Percentiles rank a stretch among this genome's conserved stretches.
Conservation (phyloP, 179 eudicot species). For the Silene noctiflora region DNA sequence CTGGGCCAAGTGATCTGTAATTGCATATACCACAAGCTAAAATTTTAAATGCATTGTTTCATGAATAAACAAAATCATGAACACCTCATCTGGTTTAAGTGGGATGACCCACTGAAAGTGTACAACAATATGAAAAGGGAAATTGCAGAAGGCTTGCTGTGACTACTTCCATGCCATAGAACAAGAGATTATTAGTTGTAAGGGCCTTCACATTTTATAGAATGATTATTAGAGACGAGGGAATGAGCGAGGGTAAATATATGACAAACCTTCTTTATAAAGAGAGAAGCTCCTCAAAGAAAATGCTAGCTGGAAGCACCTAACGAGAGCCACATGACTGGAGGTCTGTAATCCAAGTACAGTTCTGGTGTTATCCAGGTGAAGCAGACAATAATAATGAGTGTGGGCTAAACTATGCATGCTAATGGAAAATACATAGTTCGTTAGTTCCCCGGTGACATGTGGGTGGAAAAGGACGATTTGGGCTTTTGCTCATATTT, state of each 20-base stretch:
- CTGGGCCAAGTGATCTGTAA: no score
- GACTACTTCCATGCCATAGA: no score
- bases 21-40: background rate
- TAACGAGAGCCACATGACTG: conserved; percentile 59
- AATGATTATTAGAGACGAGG: background rate
- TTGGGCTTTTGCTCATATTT: background rate
- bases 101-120: background rate
- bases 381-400: conserved; percentile 3
- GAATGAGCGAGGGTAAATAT: background rate
- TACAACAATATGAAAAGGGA: no score
- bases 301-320: conserved; percentile 85
- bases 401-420: background rate
- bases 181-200: background rate
- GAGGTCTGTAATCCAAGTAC: conserved; percentile 54
- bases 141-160: no score
- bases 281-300: conserved; percentile 70
- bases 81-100: no score
- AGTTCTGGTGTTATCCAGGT: conserved; percentile 9
- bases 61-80: background rate
- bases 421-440: no score
- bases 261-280: conserved; percentile 52
- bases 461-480: background rate
- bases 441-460: background rate
- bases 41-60: background rate
- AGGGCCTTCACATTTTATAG: background rate